Percentiles rank a stretch among this genome's conserved stretches.
Conservation (phyloP, 78 protist genomes). For the Planoprotostelium fungivorum region DNA sequence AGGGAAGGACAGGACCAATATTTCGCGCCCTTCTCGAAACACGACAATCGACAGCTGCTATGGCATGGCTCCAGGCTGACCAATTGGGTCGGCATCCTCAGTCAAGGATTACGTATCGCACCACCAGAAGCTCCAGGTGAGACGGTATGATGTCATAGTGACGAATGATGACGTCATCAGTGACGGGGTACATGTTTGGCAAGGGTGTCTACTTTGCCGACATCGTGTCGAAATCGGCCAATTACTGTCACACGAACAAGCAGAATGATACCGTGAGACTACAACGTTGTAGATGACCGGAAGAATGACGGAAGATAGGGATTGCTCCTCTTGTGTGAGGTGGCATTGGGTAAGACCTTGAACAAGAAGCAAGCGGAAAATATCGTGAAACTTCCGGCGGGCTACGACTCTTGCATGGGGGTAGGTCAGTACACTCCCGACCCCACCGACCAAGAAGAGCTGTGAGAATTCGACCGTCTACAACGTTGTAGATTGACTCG, state of each 20-base stretch:
- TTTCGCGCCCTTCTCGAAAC: background rate
- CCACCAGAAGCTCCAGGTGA: conserved; percentile 63
- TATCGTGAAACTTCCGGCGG: conserved; percentile 10
- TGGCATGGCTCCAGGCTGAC: conserved; percentile 52
- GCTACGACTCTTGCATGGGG: conserved; percentile 44
- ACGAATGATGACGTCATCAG: background rate
- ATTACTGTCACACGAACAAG: conserved; percentile 47
- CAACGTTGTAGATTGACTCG: background rate
- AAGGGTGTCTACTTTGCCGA: conserved; percentile 79
- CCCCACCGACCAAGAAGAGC: background rate
- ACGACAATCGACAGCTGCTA: conserved; percentile 17
- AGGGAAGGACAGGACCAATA: background rate
- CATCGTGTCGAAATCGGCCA: conserved; percentile 42
- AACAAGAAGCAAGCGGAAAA: conserved; percentile 11
- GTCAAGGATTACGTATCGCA: conserved; percentile 63
- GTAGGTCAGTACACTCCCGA: conserved; percentile 11
- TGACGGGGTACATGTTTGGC: conserved; percentile 67
- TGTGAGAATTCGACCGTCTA: conserved; percentile 12
- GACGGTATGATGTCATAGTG: background rate
- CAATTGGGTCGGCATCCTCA: conserved; percentile 53
- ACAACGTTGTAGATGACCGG: background rate
- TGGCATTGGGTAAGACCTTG: conserved; percentile 37
- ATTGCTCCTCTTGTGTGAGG: conserved; percentile 60
- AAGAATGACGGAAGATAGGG: background rate
- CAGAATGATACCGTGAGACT: background rate